phyloP scores from a whole-genome alignment of 2,329 filamentous ascomycete species.

The Monilinia fructigena region DNA sequence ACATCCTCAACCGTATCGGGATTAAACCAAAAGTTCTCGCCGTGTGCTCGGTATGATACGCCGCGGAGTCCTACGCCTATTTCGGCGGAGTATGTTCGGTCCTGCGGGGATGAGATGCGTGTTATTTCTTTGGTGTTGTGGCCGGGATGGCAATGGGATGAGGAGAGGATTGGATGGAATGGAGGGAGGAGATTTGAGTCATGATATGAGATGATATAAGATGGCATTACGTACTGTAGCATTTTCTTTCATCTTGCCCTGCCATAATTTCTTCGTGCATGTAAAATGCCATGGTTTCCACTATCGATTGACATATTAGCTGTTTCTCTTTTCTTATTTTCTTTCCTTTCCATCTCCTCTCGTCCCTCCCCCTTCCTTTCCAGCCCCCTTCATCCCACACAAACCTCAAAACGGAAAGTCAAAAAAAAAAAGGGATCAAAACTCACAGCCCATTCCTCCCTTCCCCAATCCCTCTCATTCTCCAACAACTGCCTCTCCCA shows the following conservation, averaged over 20 bases:
- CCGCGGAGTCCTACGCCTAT: constrained; percentile 27
- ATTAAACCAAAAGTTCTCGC: constrained; percentile 26
- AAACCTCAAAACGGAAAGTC: neutral
- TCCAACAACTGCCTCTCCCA: constrained; percentile 14
- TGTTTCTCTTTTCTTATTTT: neutral
- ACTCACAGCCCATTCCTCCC: constrained; percentile 15
- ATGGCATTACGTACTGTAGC: neutral
- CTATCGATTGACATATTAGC: neutral
- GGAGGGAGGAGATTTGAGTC: too few relatives aligned
- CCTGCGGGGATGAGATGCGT: neutral
- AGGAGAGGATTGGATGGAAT: neutral
- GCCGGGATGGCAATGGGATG: too few relatives aligned
- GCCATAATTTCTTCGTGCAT: constrained; percentile 18
- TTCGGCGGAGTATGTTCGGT: constrained; percentile 24
- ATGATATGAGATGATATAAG: too few relatives aligned
- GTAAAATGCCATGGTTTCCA: constrained; percentile 21
- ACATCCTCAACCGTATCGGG: constrained; percentile 28
- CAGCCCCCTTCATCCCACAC: too few relatives aligned
- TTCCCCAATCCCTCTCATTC: constrained; percentile 9
- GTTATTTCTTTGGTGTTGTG: neutral
- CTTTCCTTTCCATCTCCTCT: too few relatives aligned
- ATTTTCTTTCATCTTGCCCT: constrained; percentile 9
- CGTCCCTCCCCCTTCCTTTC: neutral
- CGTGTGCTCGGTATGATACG: constrained; percentile 26
- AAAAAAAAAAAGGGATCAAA: neutral